Conservation (phyloP, 208 protist genomes). For the Vickermania spadyakhi region DNA sequence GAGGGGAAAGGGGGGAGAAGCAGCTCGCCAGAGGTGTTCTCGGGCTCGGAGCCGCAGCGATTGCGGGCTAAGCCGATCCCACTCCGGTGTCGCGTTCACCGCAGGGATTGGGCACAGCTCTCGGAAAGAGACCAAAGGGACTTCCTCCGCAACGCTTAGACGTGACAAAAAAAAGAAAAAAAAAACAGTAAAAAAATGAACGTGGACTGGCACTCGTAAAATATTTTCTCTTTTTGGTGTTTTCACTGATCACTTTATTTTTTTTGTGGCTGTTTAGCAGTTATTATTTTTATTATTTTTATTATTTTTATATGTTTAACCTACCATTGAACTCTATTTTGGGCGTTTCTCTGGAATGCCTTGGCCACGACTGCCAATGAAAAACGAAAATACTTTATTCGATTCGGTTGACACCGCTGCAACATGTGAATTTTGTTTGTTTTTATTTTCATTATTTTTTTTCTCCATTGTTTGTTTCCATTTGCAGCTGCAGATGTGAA, state of each 20-base stretch:
- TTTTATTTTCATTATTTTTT: too few relatives aligned
- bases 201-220: too few relatives aligned
- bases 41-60: not conserved
- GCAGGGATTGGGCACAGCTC: not conserved
- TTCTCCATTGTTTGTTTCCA: too few relatives aligned
- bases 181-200: not conserved
- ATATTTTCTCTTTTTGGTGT: not conserved
- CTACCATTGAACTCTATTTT: too few relatives aligned
- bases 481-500: too few relatives aligned
- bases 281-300: not conserved
- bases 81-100: not conserved
- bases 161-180: not conserved
- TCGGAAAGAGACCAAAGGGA: not conserved
- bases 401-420: too few relatives aligned
- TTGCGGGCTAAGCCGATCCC: not conserved
- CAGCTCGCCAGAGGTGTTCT: too few relatives aligned
- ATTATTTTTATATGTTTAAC: constrained; percentile 1
- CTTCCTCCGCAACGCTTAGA: not conserved
- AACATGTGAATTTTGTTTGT: too few relatives aligned
- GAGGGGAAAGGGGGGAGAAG: too few relatives aligned
- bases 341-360: too few relatives aligned
- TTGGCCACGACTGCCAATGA: too few relatives aligned
- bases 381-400: too few relatives aligned
- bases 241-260: not conserved
- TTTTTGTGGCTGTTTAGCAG: not conserved